These are phyloP conservation scores for Podila epicladia DNA, from an alignment of 192 early-diverging fungal genomes.

Conservation along the genomic window DNA sequence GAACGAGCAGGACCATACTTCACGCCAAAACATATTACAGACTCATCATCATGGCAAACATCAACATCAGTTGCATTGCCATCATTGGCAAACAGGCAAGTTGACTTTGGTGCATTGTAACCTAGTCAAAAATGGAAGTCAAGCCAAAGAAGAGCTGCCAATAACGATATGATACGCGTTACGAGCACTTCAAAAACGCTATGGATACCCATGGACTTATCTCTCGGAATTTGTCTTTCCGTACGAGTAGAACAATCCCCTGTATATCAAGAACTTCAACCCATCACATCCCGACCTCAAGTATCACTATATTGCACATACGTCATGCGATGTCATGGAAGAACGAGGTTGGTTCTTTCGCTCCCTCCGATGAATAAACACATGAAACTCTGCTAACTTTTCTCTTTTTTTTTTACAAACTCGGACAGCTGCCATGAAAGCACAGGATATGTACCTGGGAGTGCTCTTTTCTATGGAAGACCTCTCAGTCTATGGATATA, in stretches of 20 bases:
- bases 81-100: slow-evolving; percentile 68
- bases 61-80: slow-evolving; percentile 66
- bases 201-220: neutral
- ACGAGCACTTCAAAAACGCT: neutral
- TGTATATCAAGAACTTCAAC: slow-evolving; percentile 86
- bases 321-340: slow-evolving; percentile 90
- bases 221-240: neutral
- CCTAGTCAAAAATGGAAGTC: neutral
- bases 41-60: slow-evolving; percentile 45
- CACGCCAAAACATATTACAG: neutral
- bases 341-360: slow-evolving; percentile 68
- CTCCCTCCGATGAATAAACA: neutral
- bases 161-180: neutral
- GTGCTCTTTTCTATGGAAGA: slow-evolving; percentile 91
- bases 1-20: neutral
- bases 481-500: slow-evolving; percentile 89
- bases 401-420: neutral
- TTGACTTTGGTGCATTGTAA: neutral
- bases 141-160: neutral
- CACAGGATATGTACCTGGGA: slow-evolving; percentile 87
- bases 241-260: slow-evolving; percentile 78
- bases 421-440: slow-evolving; percentile 62
- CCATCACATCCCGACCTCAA: slow-evolving; percentile 80
- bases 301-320: slow-evolving; percentile 93
- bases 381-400: too few relatives aligned